These are phyloP conservation scores for Closterium sp. DNA, from an alignment of 139 green algal genomes.

Conservation along the genomic window DNA sequence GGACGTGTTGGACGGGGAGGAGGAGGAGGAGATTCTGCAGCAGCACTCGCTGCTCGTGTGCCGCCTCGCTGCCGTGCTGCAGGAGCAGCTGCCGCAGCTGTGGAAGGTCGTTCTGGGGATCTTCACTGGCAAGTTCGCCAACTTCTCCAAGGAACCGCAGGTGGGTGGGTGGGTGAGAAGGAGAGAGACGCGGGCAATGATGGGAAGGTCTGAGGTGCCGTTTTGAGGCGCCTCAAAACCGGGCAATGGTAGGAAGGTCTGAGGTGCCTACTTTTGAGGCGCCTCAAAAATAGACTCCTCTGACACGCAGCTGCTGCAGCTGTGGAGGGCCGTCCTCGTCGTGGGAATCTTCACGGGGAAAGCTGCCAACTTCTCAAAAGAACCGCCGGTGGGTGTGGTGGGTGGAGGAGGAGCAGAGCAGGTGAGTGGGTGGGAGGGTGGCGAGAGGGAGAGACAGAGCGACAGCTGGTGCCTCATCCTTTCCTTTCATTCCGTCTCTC, in stretches of 20 bases:
- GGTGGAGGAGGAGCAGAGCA: no score
- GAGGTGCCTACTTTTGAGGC: no score
- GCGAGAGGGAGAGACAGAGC: not conserved
- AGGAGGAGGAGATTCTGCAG: not conserved
- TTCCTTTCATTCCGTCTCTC: not conserved
- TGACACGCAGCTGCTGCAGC: no score
- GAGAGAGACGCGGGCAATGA: no score
- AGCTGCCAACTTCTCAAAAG: no score
- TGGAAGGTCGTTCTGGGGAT: conserved; percentile 33
- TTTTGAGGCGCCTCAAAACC: not conserved
- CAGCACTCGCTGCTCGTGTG: conserved; percentile 2
- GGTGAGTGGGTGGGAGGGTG: not conserved
- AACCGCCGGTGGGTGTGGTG: no score
- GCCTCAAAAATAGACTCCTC: no score
- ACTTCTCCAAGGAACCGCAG: not conserved
- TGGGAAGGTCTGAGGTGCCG: not conserved
- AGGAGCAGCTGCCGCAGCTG: conserved; percentile 37
- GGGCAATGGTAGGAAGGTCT: no score
- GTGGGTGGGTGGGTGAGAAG: not conserved
- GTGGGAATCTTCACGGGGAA: no score
- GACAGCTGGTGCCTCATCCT: not conserved
- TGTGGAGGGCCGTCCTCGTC: no score
- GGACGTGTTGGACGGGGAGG: not conserved
- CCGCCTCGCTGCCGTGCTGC: conserved; percentile 24
- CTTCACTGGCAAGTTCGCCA: conserved; percentile 45